Base-by-base conservation (phyloP, 202 grass and related monocot genomes). In the Elaeis oleifera region DNA sequence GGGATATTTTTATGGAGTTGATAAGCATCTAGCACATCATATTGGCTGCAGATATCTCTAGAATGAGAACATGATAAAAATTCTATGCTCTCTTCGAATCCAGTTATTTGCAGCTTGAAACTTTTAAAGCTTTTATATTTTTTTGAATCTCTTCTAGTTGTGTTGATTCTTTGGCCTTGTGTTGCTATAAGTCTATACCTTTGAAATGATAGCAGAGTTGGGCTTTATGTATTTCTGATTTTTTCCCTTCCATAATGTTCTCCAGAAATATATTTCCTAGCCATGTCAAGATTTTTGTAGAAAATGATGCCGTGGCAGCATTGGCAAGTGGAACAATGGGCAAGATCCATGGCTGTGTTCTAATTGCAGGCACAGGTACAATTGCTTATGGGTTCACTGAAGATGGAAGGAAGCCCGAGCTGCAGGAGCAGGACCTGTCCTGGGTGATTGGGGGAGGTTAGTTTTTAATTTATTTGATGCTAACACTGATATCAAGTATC, bases 381-480 rank as follows among this genome's bases (percentile, higher is more conserved):
- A 99, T 99, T 84, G 82, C 94, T 76, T 99, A 92, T 84, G 94
- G 85, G 27, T 83, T 99, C 75, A 92, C 80, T 17, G 80, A 99
- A 78, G 78, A 92, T 75, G 94, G 94, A 74, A 99, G 79, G 52
- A 82, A 81, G 88, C 94, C 8, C 83, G 88, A 79, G 88, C 94
- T 69, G 88, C 94, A 60, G 94, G 94, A 73, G 94, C 94, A 0
- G 94, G 94, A 20, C 94, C 94, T 17, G 65, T 92, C 77, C 84
- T 99, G 69, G 94, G 94, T 17, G 94, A 99, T 75, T 99, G 82
- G 88, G 94, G 94, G 67, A 92, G 94, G 94, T 99, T 62, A 39
- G 31, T 16, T 13, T 56, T 29, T 54, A 19, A 9, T 56, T 18
- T n/a, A 27, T 27, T 27, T 28, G 32, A 23, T 55, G 51, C 21